Base-by-base conservation (phyloP, 2,329 filamentous ascomycete species). In the Colletotrichum sp. region DNA sequence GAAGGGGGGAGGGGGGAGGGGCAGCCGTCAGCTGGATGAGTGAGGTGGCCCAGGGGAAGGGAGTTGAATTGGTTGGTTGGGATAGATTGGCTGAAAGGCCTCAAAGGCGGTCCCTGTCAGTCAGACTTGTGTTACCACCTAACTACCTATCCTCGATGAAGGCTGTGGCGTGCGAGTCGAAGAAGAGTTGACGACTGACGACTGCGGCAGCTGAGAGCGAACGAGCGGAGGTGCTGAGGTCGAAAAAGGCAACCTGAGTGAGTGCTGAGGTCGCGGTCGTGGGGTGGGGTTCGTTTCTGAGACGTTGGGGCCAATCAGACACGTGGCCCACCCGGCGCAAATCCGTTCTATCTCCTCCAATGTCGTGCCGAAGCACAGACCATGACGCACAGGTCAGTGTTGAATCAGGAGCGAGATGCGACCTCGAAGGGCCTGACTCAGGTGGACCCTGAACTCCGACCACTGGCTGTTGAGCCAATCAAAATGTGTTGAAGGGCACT, bases 311-410 rank as follows among this genome's bases (percentile, higher is more conserved):
- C 26, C 71, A 64, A 72, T 24, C n/a, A 63, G 3, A 26, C 15
- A 13, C 32, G 55, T 18, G 34, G 34, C 16, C 15, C 32, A 34
- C n/a, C 13, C 9, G 61, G 24, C 34, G 43, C 70, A 72, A 67
- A 63, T 39, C 73, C 73, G 73, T 63, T 43, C 67, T 67, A 72
- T 75, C 63, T 67, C 72, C 72, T 36, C 15, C 34, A 15, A 7
- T 39, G 15, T 39, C 15, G 34, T 39, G 34, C 36, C 36, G 36
- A 39, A 43, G 39, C 18, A 39, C 36, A 39, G 36, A 39, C 36
- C 39, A 43, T 6, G 18, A 43, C 18, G 39, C 5, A 43, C 5
- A n/a, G 28, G 8, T 30, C 28, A 30, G 30, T 32, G 32, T 68
- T 68, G 66, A 68, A 59, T 59, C 66, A 68, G 52, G 52, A 24